Base-by-base conservation (phyloP, 345 rosid genomes). In the Camelina laxa region DNA sequence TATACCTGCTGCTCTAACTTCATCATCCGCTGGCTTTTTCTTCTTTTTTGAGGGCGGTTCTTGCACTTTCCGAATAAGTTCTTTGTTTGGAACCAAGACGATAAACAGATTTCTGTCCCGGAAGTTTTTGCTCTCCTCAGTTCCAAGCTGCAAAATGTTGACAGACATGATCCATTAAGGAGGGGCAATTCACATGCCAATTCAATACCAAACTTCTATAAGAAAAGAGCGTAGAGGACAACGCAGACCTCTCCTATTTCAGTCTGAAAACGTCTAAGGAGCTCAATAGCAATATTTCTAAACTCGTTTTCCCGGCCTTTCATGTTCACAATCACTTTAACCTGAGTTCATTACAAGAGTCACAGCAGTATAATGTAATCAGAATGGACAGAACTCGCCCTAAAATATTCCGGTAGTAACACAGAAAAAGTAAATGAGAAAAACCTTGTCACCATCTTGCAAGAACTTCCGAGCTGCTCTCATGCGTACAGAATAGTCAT, bases 291-390 rank as follows among this genome's bases (percentile, higher is more conserved):
- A 60, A 77, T 87, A 78, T 89, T 95, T 79, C 93, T 86, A 85
- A 92, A 95, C 27, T 92, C 92, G 58, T 92, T 89, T 84, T 95
- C 92, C 61, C 97, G 86, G 31, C 99, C 97, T 86, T 90, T 95
- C 85, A 95, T 81, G 82, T 83, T 87, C 76, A 95, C 98, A 44
- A 89, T 90, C 62, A 87, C 89, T 83, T 95, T 95, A 66, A 95
- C 99, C 99, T 95, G 87, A 77, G 80, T 38, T n/a, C 59, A 36
- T 67, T 20, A 42, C 67, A 57, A 30, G 72, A 30, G 72, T 42
- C 61, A 51, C 30, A 38, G 64, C 65, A 56, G 38, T 36, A 75
- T 21, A 44, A 22, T 54, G 39, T 27, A 60, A 36, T 67, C 55
- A 73, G 42, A 59, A 72, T 19, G 5, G 49, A 11, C 7, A 33